A percentile compares a stretch with the other conserved stretches of the same genome.
These are phyloP conservation scores for Mimosa pudica DNA, from an alignment of 306 rosid species.

Conservation along the genomic window DNA sequence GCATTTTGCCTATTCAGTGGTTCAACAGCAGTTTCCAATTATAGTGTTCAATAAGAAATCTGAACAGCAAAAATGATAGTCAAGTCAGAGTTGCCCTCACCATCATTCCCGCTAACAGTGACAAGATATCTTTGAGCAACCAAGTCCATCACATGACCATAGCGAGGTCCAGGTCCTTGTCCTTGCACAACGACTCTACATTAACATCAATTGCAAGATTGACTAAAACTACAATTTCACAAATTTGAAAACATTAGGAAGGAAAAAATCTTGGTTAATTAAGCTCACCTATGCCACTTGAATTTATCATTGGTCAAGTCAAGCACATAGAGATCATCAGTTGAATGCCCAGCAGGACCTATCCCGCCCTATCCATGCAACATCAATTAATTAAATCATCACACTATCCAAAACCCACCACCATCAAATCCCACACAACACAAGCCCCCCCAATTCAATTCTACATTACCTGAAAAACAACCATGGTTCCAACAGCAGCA, in stretches of 20 bases:
- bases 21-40: conserved; percentile 7
- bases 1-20: conserved; percentile 12
- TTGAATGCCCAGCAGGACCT: conserved; percentile 99
- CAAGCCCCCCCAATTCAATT: conserved; percentile 11
- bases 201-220: conserved; percentile 35
- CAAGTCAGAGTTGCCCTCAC: conserved; percentile 53
- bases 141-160: conserved; percentile 98
- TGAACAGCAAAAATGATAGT: background rate
- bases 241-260: conserved; percentile 28
- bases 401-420: conserved; percentile 19
- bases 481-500: conserved; percentile 96
- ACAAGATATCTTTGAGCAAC: conserved; percentile 99
- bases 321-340: conserved; percentile 90
- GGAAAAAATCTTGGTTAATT: conserved; percentile 33
- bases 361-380: conserved; percentile 85
- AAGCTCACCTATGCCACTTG: conserved; percentile 96
- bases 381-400: conserved; percentile 41
- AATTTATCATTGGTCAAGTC: conserved; percentile 88
- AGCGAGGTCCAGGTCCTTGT: conserved; percentile 98
- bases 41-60: background rate
- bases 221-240: conserved; percentile 11
- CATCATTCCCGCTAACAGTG: conserved; percentile 92
- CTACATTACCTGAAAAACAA: conserved; percentile 88
- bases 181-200: conserved; percentile 97
- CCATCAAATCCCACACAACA: background rate